These are phyloP conservation scores for Zasmidium angulare DNA, from an alignment of 2,329 filamentous ascomycete genomes.

Conservation along the genomic window DNA sequence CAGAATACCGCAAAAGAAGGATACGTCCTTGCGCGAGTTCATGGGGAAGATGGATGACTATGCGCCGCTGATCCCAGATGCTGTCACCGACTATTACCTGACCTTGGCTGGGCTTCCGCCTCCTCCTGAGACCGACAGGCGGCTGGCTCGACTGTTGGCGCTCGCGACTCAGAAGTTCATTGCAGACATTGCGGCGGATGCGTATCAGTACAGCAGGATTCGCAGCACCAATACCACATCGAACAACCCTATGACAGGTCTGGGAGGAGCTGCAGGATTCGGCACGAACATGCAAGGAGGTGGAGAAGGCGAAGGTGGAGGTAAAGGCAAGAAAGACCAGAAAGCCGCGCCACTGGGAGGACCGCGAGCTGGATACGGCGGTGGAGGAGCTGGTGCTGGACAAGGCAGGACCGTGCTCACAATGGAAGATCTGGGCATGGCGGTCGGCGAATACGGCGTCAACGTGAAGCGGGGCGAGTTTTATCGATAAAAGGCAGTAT, in stretches of 20 bases:
- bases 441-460: slow-evolving; percentile 94
- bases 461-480: slow-evolving; percentile 98
- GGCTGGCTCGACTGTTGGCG: slow-evolving; percentile 87
- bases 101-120: slow-evolving; percentile 92
- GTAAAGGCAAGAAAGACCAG: slow-evolving; percentile 41
- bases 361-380: slow-evolving; percentile 60
- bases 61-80: slow-evolving; percentile 97
- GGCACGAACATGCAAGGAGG: slow-evolving; percentile 57
- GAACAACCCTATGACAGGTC: slow-evolving; percentile 87
- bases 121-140: slow-evolving; percentile 83
- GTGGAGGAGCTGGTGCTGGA: slow-evolving; percentile 82
- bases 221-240: slow-evolving; percentile 86
- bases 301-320: slow-evolving; percentile 57
- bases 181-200: slow-evolving; percentile 93
- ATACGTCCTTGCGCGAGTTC: slow-evolving; percentile 89
- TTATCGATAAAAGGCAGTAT: slow-evolving; percentile 63
- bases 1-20: slow-evolving; percentile 77
- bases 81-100: slow-evolving; percentile 97
- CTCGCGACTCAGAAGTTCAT: slow-evolving; percentile 99
- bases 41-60: slow-evolving; percentile 97
- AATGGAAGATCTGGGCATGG: slow-evolving; percentile 99
- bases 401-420: slow-evolving; percentile 93
- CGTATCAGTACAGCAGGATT: slow-evolving; percentile 96
- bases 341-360: slow-evolving; percentile 47
- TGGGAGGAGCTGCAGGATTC: slow-evolving; percentile 73